A percentile compares a stretch with the other conserved stretches of the same genome.
Evolutionary conservation across 2,329 filamentous ascomycete genomes (phyloP).

Genomic region (Ophiocordyceps sinensis): DNA sequence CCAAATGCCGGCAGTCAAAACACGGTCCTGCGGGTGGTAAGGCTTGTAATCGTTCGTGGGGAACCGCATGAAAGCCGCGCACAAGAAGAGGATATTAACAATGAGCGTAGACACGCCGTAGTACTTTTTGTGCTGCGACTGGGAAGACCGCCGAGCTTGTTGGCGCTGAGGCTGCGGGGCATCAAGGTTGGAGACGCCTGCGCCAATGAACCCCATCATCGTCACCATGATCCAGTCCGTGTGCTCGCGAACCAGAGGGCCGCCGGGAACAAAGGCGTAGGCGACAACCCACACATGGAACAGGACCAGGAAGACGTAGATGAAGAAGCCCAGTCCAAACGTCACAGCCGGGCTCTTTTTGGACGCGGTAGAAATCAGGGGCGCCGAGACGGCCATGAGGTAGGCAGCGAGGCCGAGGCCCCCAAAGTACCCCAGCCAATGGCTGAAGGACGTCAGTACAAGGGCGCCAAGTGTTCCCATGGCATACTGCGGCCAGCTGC

Average conservation of each 20-base stretch:
- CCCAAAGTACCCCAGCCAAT: slow-evolving; percentile 87
- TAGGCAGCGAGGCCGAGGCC: slow-evolving; percentile 64
- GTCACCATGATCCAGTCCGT: slow-evolving; percentile 91
- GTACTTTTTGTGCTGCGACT: slow-evolving; percentile 34
- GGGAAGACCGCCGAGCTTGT: slow-evolving; percentile 12
- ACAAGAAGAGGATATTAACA: slow-evolving; percentile 67
- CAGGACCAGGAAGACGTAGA: slow-evolving; percentile 91
- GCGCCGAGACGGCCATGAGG: slow-evolving; percentile 63
- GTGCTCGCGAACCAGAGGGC: slow-evolving; percentile 79
- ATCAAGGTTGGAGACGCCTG: slow-evolving; percentile 64
- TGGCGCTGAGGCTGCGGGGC: slow-evolving; percentile 30
- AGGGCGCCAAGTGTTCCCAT: slow-evolving; percentile 67
- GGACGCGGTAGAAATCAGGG: slow-evolving; percentile 61
- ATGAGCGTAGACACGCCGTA: slow-evolving; percentile 46
- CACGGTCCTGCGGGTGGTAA: slow-evolving; percentile 74
- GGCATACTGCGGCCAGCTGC: slow-evolving; percentile 68
- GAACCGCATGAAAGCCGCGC: slow-evolving; percentile 78
- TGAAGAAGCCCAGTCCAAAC: slow-evolving; percentile 77
- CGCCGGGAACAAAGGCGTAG: slow-evolving; percentile 93
- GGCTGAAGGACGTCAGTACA: slow-evolving; percentile 57
- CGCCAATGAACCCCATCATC: slow-evolving; percentile 73
- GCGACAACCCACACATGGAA: slow-evolving; percentile 98
- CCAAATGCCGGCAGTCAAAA: slow-evolving; percentile 93
- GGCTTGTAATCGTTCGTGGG: slow-evolving; percentile 83
- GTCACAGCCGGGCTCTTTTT: slow-evolving; percentile 63